Percentiles rank a stretch among this genome's conserved stretches.
Conservation (phyloP, 73 alveolate species). For the Blepharisma stoltei region DNA sequence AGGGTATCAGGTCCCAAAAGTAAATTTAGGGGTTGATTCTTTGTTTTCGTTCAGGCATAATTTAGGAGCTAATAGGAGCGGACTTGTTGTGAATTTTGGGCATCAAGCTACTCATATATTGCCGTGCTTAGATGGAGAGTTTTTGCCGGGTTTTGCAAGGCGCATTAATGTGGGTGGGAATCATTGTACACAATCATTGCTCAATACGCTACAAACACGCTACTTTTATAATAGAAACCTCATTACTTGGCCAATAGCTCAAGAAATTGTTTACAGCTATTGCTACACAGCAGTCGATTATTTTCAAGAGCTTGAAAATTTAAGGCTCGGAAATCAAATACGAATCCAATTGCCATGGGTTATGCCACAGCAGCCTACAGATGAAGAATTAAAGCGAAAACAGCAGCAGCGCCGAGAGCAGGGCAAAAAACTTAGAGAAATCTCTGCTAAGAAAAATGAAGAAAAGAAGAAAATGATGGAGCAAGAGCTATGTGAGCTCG, state of each 20-base stretch:
- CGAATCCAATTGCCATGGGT: conserved; percentile 29
- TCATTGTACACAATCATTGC: conserved; percentile 72
- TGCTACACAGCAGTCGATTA: conserved; percentile 79
- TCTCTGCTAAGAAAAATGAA: conserved; percentile 30
- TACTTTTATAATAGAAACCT: conserved; percentile 76
- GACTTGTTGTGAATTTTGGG: conserved; percentile 69
- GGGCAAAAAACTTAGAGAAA: conserved; percentile 30
- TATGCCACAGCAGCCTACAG: conserved; percentile 12
- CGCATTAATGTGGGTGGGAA: conserved; percentile 82
- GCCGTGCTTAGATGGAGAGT: conserved; percentile 70
- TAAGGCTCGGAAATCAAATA: not conserved
- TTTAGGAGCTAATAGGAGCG: conserved; percentile 37
- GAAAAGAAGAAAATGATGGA: conserved; percentile 39
- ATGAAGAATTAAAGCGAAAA: conserved; percentile 6
- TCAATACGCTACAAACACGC: conserved; percentile 66
- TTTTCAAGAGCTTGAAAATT: conserved; percentile 45
- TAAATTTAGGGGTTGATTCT: conserved; percentile 81
- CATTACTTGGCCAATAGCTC: conserved; percentile 69
- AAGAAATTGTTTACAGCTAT: conserved; percentile 75
- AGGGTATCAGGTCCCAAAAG: conserved; percentile 79
- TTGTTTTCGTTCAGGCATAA: conserved; percentile 56
- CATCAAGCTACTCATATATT: conserved; percentile 80
- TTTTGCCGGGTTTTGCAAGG: conserved; percentile 52
- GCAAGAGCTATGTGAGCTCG: conserved; percentile 48
- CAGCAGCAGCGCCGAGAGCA: conserved; percentile 12